Evolutionary conservation across 306 rosid genomes (phyloP).

Genomic region (Inga oerstediana): DNA sequence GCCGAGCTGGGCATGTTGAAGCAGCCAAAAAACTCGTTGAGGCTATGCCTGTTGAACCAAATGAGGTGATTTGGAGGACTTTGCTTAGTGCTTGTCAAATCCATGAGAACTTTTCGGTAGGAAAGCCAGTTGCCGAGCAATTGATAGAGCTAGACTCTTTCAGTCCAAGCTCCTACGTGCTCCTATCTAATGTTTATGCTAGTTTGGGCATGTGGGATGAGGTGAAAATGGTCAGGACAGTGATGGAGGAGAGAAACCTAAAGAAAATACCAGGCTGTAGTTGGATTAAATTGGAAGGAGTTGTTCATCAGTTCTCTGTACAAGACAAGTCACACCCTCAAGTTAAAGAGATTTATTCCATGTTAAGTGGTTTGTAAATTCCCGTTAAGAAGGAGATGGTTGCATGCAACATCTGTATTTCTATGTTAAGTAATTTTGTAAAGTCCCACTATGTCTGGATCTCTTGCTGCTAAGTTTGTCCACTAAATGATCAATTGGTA

Average conservation of each 20-base stretch:
- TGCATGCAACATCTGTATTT: conserved; percentile 2
- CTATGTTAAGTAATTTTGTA: not conserved
- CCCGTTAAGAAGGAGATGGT: conserved; percentile 10
- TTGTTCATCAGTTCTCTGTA: conserved; percentile 67
- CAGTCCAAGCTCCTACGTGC: conserved; percentile 63
- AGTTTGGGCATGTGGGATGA: conserved; percentile 65
- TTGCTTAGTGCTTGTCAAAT: conserved; percentile 69
- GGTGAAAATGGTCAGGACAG: conserved; percentile 54
- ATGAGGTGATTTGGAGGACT: conserved; percentile 80
- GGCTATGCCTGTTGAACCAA: conserved; percentile 75
- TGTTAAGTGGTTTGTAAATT: conserved; percentile 52
- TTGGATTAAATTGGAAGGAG: conserved; percentile 70
- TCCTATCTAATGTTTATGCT: conserved; percentile 70
- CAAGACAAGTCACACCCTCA: conserved; percentile 68
- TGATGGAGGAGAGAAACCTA: conserved; percentile 57
- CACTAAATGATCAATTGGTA: no score
- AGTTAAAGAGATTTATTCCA: conserved; percentile 61
- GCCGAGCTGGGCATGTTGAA: conserved; percentile 71
- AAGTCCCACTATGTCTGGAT: no score
- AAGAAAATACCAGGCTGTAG: conserved; percentile 73
- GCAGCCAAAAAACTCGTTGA: conserved; percentile 57
- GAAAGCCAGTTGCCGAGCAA: conserved; percentile 57
- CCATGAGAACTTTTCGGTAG: conserved; percentile 47
- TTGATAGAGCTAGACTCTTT: conserved; percentile 48
- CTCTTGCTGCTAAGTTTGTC: no score